Conservation (phyloP, 2,329 filamentous ascomycete species). For the Aspergillus glaucus region DNA sequence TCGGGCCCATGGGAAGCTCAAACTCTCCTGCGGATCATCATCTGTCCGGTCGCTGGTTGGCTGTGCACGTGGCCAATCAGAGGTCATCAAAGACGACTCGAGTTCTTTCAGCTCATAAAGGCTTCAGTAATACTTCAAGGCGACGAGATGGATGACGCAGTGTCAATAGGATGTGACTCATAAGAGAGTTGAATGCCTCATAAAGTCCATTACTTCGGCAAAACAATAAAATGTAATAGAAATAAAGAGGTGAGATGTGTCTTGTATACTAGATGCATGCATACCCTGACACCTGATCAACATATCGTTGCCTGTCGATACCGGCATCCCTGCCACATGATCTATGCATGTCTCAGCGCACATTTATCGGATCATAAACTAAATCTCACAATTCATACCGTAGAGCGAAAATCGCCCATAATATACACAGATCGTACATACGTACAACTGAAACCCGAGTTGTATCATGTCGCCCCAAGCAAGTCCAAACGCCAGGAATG, state of each 20-base stretch:
- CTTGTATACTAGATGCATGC: background rate
- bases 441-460: background rate
- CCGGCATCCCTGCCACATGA: too few species aligned
- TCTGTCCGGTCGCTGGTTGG: background rate
- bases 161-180: too few species aligned
- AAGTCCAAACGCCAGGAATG: background rate
- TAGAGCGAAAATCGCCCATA: background rate
- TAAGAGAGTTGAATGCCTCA: too few species aligned
- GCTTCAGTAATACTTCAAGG: too few species aligned
- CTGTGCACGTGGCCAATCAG: background rate
- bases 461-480: background rate
- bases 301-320: too few species aligned
- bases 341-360: too few species aligned
- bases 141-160: too few species aligned
- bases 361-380: background rate
- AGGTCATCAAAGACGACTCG: too few species aligned
- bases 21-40: constrained; percentile 20
- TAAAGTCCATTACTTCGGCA: too few species aligned
- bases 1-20: constrained; percentile 11
- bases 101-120: too few species aligned
- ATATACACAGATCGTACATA: background rate
- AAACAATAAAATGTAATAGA: too few species aligned
- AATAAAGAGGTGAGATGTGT: background rate
- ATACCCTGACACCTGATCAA: too few species aligned
- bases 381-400: background rate